A percentile compares a stretch with the other conserved stretches of the same genome.
Conservation (phyloP, 345 rosid genomes). For the Dipteronia dyeriana region DNA sequence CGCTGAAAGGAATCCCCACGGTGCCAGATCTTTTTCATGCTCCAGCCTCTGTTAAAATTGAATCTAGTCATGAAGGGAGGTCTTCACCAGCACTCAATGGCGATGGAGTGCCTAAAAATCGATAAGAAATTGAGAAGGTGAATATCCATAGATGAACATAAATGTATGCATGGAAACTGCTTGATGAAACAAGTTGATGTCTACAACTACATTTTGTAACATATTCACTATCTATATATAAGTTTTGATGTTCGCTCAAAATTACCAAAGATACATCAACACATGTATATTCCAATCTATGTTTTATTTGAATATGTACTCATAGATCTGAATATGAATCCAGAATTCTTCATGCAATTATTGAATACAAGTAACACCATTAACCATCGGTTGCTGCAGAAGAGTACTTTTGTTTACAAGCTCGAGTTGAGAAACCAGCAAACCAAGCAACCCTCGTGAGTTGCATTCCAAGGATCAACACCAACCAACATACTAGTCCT, state of each 20-base stretch:
- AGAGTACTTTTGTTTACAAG: conserved; percentile 21
- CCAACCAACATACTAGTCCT: conserved; percentile 93
- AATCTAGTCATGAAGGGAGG: conserved; percentile 16
- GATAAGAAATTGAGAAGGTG: neutral
- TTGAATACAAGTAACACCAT: neutral
- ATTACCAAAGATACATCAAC: too few species aligned
- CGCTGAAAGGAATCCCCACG: conserved; percentile 32
- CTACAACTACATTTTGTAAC: too few species aligned
- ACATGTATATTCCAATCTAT: too few species aligned
- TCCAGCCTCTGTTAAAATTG: conserved; percentile 18
- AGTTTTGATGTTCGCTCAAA: neutral
- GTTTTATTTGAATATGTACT: neutral
- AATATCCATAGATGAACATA: neutral
- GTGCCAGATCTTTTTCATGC: conserved; percentile 32
- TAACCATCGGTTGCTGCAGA: conserved; percentile 36
- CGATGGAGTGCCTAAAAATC: neutral
- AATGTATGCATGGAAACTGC: neutral
- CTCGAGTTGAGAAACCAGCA: conserved; percentile 67
- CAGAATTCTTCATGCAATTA: conserved; percentile 10
- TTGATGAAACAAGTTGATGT: too few species aligned
- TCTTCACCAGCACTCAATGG: neutral
- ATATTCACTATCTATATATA: neutral
- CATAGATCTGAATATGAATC: neutral
- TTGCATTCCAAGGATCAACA: conserved; percentile 81
- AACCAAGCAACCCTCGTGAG: conserved; percentile 98